phyloP scores from a whole-genome alignment of 2,329 filamentous ascomycete species.

The Parafenestella ontariensis region DNA sequence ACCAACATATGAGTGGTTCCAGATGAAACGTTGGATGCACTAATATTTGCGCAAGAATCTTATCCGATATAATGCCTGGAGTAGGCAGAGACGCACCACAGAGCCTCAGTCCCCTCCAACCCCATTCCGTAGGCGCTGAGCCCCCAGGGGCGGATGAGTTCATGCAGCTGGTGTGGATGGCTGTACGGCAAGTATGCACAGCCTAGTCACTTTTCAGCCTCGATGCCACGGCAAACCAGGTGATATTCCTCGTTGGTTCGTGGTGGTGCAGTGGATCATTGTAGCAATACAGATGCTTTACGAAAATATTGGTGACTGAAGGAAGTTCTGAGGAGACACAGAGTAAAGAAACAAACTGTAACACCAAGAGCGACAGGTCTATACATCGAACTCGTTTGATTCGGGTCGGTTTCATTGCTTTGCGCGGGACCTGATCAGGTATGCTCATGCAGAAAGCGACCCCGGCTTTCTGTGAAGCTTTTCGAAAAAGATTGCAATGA shows the following conservation, averaged over 20 bases:
- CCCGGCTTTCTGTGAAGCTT: background rate
- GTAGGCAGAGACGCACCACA: background rate
- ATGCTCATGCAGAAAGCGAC: background rate
- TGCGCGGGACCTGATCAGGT: background rate
- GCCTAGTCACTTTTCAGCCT: background rate
- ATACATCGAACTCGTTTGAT: no score
- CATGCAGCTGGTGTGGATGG: background rate
- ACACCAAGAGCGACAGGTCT: no score
- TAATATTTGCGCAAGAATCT: background rate
- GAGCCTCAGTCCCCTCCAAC: background rate
- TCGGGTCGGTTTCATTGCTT: no score
- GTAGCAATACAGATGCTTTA: no score
- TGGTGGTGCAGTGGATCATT: no score
- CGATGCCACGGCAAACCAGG: background rate
- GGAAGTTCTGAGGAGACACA: no score
- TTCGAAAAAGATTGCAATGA: background rate
- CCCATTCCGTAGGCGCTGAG: background rate
- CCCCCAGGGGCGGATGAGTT: background rate
- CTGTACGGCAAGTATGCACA: background rate
- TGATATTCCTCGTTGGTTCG: background rate
- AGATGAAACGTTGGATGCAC: background rate
- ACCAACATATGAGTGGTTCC: background rate
- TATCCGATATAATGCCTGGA: background rate
- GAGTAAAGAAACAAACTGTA: no score
- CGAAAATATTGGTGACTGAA: no score